Base-by-base conservation (phyloP, 176 grass and related monocot genomes). In the Cenchrus purpureus region DNA sequence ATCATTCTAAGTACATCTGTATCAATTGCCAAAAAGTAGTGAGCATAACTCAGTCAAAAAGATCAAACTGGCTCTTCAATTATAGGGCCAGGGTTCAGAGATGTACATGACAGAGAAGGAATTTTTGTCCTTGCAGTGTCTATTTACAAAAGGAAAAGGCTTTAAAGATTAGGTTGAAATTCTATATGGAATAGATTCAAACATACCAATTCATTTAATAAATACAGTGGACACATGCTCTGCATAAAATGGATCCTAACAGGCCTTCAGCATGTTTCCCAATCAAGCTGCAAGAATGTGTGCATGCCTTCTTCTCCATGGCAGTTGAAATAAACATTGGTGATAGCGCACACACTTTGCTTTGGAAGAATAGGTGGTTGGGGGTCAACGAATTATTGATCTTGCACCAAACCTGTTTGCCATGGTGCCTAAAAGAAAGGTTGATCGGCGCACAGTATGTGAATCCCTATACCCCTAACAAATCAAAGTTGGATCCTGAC, bases 1-100 rank as follows among this genome's bases (percentile, higher is more conserved):
- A 98, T 95, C 82, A 92, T 95, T 83, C 96, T 91, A 70, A 98
- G 89, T 64, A 98, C 91, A 95, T 95, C 96, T 98, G 87, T 82
- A 83, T 61, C 68, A 79, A 65, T 92, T 77, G 82, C 51, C 77
- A 69, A 88, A 71, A 65, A 68, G 31, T 78, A 80, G 63, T 84
- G 13, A 10, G 50, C 7, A 69, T 10, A 84, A 80, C 53, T 58
- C 63, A 73, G 17, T 58, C 14, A 72, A 65, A 86, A 15, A 83
- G 73, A 86, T 83, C 2, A 9, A 86, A 71, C n/a, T 88, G 49
- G 8, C 25, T 73, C 12, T 84, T 84, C 29, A 73, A 80, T 45
- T 74, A 32, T 76, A 34, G 50, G 49, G 28, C 28, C 51, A 59
- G 32, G 15, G 15, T 16, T 74, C 53, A 74, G 29, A 32, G 28